These are phyloP conservation scores for Phoenix dactylifera DNA, from an alignment of 176 grass and related monocot genomes.

Conservation along the genomic window DNA sequence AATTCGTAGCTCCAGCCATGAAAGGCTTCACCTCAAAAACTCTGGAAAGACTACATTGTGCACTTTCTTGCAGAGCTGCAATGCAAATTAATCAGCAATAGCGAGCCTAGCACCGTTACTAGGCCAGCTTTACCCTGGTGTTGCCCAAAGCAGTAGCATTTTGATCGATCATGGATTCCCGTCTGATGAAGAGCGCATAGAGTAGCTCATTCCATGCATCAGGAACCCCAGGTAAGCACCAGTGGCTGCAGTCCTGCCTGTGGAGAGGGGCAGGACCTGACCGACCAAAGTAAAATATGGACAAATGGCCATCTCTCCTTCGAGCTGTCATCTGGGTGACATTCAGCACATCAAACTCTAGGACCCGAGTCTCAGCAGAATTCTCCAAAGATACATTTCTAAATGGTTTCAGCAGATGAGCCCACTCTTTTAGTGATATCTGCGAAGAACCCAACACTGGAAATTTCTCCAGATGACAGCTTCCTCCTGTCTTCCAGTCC, in stretches of 20 bases:
- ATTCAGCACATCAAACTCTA: conserved; percentile 48
- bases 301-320: conserved; percentile 77
- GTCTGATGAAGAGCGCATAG: conserved; percentile 54
- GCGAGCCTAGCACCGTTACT: too few species aligned
- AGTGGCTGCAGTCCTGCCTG: conserved; percentile 93
- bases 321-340: conserved; percentile 73
- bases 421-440: conserved; percentile 42
- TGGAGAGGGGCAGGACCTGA: conserved; percentile 41
- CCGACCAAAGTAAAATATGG: conserved; percentile 48
- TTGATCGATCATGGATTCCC: conserved; percentile 12
- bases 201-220: conserved; percentile 93
- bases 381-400: conserved; percentile 27
- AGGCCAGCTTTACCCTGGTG: too few species aligned
- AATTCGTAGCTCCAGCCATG: too few species aligned
- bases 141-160: neutral
- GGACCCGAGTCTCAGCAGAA: conserved; percentile 21
- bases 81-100: too few species aligned
- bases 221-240: conserved; percentile 92
- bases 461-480: conserved; percentile 61
- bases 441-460: conserved; percentile 28
- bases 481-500: conserved; percentile 68
- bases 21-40: too few species aligned
- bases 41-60: too few species aligned
- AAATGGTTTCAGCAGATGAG: conserved; percentile 50
- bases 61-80: too few species aligned